Evolutionary conservation across 2,329 filamentous ascomycete species (phyloP), one percentile per base, ranked within the genome.

Genomic region (Aspergillus uvarum): DNA sequence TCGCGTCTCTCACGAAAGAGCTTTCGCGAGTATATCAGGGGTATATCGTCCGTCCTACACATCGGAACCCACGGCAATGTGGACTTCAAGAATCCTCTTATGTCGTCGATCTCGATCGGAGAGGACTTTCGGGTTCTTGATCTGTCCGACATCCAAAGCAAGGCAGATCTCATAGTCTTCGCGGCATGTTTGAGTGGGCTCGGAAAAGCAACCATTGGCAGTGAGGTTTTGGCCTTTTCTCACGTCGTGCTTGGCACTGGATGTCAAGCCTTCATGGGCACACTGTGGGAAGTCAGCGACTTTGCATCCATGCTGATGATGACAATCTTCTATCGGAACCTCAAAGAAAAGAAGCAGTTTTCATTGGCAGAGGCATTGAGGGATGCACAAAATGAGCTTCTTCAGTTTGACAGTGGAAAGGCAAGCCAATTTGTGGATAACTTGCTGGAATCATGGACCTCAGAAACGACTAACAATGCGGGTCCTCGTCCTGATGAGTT

Each of bases 301-400:
- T 68, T 70, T 55, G 67, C 58, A 1, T 69, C 66, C 16, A 70
- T 70, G 68, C 21, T 70, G 24, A 57, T 69, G 26, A 69, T 69
- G 68, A 67, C 62, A 0, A 24, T 67, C 12, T 70, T 69, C 47
- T 69, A 70, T 63, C 61, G 56, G 38, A 54, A 64, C 52, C 51
- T 70, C 24, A 68, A 63, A 24, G 48, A 52, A 2, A 48, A 58
- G 3, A 61, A 62, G 2, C 47, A 51, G 11, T 19, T 62, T 5
- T 51, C 63, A 1, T 42, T 69, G 31, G 65, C 63, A 6, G 60
- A 66, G 32, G 48, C 63, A 2, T 58, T 67, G 50, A 50, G 62
- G 38, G 42, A 51, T 35, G 67, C 67, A 0, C 68, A 70, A 47
- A 35, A 66, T 11, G 62, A 67, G 12, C 47, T 70, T n/a, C 11